Evolutionary conservation across 78 protist species (phyloP).

Genomic region (Chrysochromulina tobinii): DNA sequence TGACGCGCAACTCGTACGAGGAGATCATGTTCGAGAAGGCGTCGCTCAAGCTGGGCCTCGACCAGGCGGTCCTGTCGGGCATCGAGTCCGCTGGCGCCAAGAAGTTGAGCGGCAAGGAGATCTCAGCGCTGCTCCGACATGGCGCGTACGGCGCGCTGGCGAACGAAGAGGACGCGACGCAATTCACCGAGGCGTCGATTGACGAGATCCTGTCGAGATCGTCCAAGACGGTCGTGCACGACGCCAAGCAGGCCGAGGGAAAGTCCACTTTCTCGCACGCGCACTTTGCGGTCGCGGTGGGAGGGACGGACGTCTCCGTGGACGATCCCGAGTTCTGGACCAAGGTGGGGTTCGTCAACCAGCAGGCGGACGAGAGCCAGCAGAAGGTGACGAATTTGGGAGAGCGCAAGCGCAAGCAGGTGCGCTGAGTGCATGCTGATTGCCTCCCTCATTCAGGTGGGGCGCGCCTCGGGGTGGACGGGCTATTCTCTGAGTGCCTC

Average conservation of each 20-base stretch:
- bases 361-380: background rate
- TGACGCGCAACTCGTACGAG: constrained; percentile 57
- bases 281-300: constrained; percentile 16
- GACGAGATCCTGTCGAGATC: constrained; percentile 34
- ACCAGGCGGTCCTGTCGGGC: constrained; percentile 45
- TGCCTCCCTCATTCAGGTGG: background rate
- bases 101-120: constrained; percentile 16
- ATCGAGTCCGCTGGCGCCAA: background rate
- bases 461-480: background rate
- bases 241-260: background rate
- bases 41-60: constrained; percentile 58
- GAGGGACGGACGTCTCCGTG: background rate
- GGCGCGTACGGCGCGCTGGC: constrained; percentile 39
- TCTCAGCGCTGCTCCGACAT: background rate
- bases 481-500: no score
- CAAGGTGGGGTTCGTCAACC: constrained; percentile 1
- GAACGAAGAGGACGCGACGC: constrained; percentile 12
- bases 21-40: constrained; percentile 55
- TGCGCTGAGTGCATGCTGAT: background rate
- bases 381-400: background rate
- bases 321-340: constrained; percentile 52
- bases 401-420: background rate
- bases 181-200: constrained; percentile 25
- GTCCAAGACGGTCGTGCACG: background rate
- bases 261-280: constrained; percentile 44